Evolutionary conservation across 768 basidiomycete species (phyloP), one percentile per base, ranked within the genome.

Genomic region (Dacryopinax spathularia): DNA sequence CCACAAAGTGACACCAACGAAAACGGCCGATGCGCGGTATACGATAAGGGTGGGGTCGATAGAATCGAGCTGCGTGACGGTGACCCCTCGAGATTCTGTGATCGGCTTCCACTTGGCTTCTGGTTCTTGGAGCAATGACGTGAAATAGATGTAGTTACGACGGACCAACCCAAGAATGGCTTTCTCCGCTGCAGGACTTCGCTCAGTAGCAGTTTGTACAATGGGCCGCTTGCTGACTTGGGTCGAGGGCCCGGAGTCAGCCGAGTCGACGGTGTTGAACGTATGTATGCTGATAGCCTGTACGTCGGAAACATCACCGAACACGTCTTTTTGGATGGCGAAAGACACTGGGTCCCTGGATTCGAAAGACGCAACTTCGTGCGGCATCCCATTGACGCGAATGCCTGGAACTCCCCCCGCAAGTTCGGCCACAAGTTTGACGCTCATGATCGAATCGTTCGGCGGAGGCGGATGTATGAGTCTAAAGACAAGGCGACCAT

Each of bases 141-240:
- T 94, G 73, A 99, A 98, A 74, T 98, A 97, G 62, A 98, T 97
- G 70, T 99, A 99, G 72, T 90, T 95, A 65, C 96, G 80, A 70
- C 86, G 83, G 22, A 97, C 89, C 66, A 92, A 80, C 4, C 89
- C 85, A 16, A 89, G 70, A n/a, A 98, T 88, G 2, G 86, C 84
- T 72, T 92, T 91, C 66, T 91, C 86, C 5, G 83, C 87, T 1
- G 81, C 82, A 5, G 82, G 75, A 25, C 79, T 74, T 13, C 72
- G 83, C 72, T 75, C 86, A 33, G 74, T 10, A 5, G 34, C 60
- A n/a, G 73, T 60, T 27, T 29, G 62, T 18, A 13, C 35, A 15
- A 33, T 48, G 29, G 60, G 63, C 1, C 39, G 59, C 27, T 22
- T 63, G 35, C 1, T 33, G 18, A 29, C 18, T 44, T 39, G 61